A percentile compares a stretch with the other conserved stretches of the same genome.
Evolutionary conservation across 163 green algal genomes (phyloP).

Genomic region (Scenedesmus sp.): DNA sequence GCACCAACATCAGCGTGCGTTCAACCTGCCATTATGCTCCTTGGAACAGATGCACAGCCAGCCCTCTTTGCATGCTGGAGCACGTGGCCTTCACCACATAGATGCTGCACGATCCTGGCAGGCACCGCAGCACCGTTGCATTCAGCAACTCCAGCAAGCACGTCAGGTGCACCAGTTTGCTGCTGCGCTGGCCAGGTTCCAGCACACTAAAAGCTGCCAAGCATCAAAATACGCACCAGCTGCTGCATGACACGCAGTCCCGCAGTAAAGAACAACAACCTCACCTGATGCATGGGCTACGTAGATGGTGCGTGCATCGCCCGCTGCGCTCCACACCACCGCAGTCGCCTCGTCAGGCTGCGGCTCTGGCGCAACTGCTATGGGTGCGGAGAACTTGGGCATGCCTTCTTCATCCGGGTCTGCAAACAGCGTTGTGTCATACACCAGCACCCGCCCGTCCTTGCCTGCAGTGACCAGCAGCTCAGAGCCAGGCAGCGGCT

Average conservation of each 20-base stretch:
- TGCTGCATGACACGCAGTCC: neutral
- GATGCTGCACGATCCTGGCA: too few species aligned
- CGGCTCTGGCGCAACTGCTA: conserved; percentile 35
- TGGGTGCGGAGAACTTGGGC: conserved; percentile 34
- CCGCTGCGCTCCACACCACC: neutral
- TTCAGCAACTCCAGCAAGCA: too few species aligned
- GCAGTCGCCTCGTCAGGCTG: conserved; percentile 28
- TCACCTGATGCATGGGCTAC: conserved; percentile 35
- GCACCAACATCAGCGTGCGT: neutral
- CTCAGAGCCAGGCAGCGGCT: neutral
- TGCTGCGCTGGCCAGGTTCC: neutral
- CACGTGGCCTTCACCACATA: too few species aligned
- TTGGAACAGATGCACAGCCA: too few species aligned
- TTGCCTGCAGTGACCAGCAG: conserved; percentile 40
- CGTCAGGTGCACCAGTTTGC: neutral
- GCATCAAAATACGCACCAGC: neutral
- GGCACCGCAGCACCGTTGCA: too few species aligned
- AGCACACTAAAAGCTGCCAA: neutral
- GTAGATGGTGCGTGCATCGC: neutral
- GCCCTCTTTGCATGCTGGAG: too few species aligned
- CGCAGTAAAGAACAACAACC: neutral
- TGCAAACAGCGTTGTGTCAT: conserved; percentile 15
- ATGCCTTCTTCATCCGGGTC: conserved; percentile 34
- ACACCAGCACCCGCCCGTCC: conserved; percentile 40
- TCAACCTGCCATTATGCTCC: neutral